Conservation (phyloP, 352 stramenopile genomes). For the Sclerospora graminicola region DNA sequence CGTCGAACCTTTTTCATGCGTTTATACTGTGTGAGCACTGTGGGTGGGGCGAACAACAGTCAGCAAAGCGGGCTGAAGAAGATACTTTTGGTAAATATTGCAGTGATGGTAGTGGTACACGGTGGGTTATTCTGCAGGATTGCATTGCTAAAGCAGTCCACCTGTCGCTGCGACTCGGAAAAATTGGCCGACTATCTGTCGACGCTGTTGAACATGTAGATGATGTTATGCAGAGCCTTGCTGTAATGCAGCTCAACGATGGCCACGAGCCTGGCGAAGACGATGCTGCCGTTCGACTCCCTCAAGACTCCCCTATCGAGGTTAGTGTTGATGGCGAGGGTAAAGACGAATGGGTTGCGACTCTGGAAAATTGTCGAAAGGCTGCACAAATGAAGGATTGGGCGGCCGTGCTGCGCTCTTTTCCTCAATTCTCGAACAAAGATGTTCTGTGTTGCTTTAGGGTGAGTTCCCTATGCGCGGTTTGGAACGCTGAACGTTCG, state of each 20-base stretch:
- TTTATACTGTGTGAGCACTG: slow-evolving; percentile 66
- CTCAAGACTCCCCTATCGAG: slow-evolving; percentile 8
- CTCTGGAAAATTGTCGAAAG: slow-evolving; percentile 55
- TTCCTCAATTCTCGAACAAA: slow-evolving; percentile 47
- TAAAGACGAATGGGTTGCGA: slow-evolving; percentile 44
- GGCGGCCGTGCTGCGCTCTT: slow-evolving; percentile 36
- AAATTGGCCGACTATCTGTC: slow-evolving; percentile 48
- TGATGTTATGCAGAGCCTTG: slow-evolving; percentile 59
- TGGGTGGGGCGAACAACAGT: slow-evolving; percentile 45
- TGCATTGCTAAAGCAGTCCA: slow-evolving; percentile 64
- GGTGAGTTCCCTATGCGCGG: slow-evolving; percentile 46
- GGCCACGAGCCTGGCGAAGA: slow-evolving; percentile 38
- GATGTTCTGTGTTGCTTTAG: slow-evolving; percentile 63
- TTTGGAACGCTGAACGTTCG: slow-evolving; percentile 74
- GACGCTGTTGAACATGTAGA: slow-evolving; percentile 70
- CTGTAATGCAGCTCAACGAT: slow-evolving; percentile 75
- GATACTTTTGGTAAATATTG: slow-evolving; percentile 58
- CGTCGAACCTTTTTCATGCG: slow-evolving; percentile 50
- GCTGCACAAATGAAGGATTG: slow-evolving; percentile 60
- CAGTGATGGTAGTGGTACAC: slow-evolving; percentile 40
- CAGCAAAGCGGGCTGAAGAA: slow-evolving; percentile 66
- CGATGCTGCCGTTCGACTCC: slow-evolving; percentile 16
- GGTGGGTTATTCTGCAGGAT: slow-evolving; percentile 65
- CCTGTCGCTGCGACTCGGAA: slow-evolving; percentile 56
- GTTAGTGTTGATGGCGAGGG: slow-evolving; percentile 8